Evolutionary conservation across 2,329 filamentous ascomycete species (phyloP), one percentile per base, ranked within the genome.

Genomic region (Gaeumannomyces sp.): DNA sequence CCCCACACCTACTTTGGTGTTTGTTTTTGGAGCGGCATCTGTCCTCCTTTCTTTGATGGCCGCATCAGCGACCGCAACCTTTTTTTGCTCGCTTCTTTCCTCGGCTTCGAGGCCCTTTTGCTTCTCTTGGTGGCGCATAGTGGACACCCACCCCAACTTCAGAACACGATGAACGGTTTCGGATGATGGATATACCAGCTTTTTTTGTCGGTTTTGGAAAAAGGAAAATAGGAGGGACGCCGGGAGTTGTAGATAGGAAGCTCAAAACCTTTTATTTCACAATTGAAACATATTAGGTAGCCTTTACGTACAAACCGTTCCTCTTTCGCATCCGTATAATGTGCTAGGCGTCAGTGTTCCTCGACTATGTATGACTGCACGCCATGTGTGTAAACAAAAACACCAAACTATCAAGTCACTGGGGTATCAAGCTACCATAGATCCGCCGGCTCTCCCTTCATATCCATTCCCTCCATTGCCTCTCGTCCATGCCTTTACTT

Each of bases 401-500:
- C 45, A n/a, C 19, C 22, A 45, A 45, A 22, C n/a, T n/a, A 50
- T 50, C 45, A 50, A n/a, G 19, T 22, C 11, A 1, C 22, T n/a
- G 3, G 22, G 45, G 45, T 53, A 53, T n/a, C 19, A 53, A 53
- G n/a, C 45, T n/a, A n/a, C 45, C 19, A 22, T 53, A n/a, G 45
- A 53, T n/a, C 45, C n/a, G 45, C 19, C 38, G 19, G 3, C 57
- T 59, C 57, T 19, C n/a, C 25, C 5, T 13, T 4, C 25, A 1
- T 59, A 1, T 19, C 4, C 6, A 16, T 8, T 58, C 28, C 57
- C 57, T 19, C 2, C 57, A 16, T 16, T 27, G n/a, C 56, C 19
- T 58, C 1, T 25, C 57, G 4, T 1, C 3, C 4, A 10, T 4
- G 11, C 6, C 22, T 13, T 35, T 66, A 68, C 53, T 65, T 70